Evolutionary conservation across 768 basidiomycete genomes (phyloP).

Genomic region (Leccinum pellstonianum): DNA sequence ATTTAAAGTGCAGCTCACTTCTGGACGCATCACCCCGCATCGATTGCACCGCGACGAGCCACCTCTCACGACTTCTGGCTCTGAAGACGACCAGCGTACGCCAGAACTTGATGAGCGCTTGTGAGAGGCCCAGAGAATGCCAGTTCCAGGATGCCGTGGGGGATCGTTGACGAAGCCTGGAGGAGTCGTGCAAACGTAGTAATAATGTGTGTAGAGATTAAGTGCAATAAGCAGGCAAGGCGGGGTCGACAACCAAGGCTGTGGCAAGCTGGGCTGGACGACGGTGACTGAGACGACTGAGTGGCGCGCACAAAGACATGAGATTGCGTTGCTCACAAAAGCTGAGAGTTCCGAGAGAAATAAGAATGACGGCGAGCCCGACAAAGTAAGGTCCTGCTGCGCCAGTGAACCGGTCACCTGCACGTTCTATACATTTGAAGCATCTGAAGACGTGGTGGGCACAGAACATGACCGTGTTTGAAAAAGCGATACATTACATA

Average conservation of each 20-base stretch:
- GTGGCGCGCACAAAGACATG: not conserved
- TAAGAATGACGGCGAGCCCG: slow-evolving; percentile 70
- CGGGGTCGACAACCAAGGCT: slow-evolving; percentile 59
- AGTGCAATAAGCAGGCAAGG: slow-evolving; percentile 70
- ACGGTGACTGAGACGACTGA: slow-evolving; percentile 67
- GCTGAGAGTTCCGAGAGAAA: slow-evolving; percentile 62
- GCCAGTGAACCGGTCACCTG: slow-evolving; percentile 79
- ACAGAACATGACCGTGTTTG: slow-evolving; percentile 21
- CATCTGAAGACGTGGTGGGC: slow-evolving; percentile 46
- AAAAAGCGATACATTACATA: not conserved
- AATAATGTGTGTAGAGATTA: slow-evolving; percentile 84
- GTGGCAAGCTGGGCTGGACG: slow-evolving; percentile 63
- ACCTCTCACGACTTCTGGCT: slow-evolving; percentile 52
- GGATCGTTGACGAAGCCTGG: slow-evolving; percentile 81
- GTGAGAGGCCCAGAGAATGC: slow-evolving; percentile 56
- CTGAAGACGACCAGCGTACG: slow-evolving; percentile 48
- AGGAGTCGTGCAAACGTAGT: slow-evolving; percentile 70
- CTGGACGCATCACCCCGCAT: slow-evolving; percentile 70
- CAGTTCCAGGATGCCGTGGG: slow-evolving; percentile 38
- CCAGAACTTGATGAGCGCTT: slow-evolving; percentile 33
- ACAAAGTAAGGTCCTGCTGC: slow-evolving; percentile 93
- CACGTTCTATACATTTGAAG: slow-evolving; percentile 66
- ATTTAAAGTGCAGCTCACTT: slow-evolving; percentile 49
- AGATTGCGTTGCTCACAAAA: slow-evolving; percentile 64
- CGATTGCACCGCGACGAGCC: slow-evolving; percentile 60